Evolutionary conservation across 768 basidiomycete genomes (phyloP), one percentile per base, ranked within the genome.

Genomic region (Rhizopogon rudus): DNA sequence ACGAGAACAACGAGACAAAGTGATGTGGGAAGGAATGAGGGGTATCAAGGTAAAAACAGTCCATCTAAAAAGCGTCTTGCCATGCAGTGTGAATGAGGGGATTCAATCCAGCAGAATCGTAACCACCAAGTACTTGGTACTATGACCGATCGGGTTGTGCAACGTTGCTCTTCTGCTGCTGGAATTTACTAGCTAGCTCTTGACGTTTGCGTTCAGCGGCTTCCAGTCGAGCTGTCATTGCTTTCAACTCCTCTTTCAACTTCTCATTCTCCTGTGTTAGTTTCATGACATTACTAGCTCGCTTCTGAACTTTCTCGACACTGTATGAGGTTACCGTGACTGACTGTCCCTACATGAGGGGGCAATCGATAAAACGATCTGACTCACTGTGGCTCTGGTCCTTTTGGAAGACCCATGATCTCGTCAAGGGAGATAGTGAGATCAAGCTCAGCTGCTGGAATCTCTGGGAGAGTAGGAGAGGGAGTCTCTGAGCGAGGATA

Each of bases 231-330:
- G 86, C 87, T 17, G 80, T 77, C 84, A 91, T 86, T 49, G 82
- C 86, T 64, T 77, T 82, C 64, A 92, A 78, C 70, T 90, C 83
- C 49, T 79, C 84, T 70, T 86, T 84, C 57, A 92, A 73, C 68
- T 84, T 87, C 68, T 88, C 86, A 67, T 91, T 87, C 76, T 92
- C 89, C 72, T 87, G 77, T 20, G 86, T 77, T 37, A 92, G 75
- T 64, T 86, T 88, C 65, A 88, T 67, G 56, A 91, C 86, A 68
- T 87, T 90, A 62, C 85, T 87, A 41, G 82, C 84, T 58, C 89
- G 83, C 71, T 90, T 91, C 66, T 87, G 75, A 60, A 80, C 67
- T 55, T 68, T 70, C 59, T 74, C 69, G 33, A 25, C 59, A 44
- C 69, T 71, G 56, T 29, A 55, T 60, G 52, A 55, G 50, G 40